Evolutionary conservation across 352 stramenopile species (phyloP).

Genomic region (Phytophthora parvispora): DNA sequence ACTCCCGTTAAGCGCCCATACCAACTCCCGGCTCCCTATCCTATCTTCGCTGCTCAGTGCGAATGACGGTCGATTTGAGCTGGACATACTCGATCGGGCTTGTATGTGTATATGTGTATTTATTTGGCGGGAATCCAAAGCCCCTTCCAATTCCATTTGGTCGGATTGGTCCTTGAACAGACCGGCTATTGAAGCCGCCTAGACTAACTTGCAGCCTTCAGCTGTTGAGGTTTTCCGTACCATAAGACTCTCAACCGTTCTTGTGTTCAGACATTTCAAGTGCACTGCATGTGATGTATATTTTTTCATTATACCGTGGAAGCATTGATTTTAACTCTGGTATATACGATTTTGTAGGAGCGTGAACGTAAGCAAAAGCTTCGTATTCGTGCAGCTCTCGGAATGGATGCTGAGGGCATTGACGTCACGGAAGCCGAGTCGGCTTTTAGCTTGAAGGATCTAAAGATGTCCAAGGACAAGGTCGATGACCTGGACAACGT

Average conservation of each 20-base stretch:
- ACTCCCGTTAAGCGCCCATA: constrained; percentile 92
- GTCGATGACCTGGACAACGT: constrained; percentile 85
- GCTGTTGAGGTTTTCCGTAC: constrained; percentile 84
- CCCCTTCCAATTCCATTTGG: constrained; percentile 83
- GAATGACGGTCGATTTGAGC: constrained; percentile 81
- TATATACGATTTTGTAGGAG: constrained; percentile 71
- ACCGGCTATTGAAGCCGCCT: constrained; percentile 93
- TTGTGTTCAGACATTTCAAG: constrained; percentile 88
- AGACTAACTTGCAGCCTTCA: constrained; percentile 92
- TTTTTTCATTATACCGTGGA: no score
- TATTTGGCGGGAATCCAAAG: constrained; percentile 87
- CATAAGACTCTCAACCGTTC: constrained; percentile 89
- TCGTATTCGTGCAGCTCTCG: constrained; percentile 79
- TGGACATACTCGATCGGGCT: constrained; percentile 47
- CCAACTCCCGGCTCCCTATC: constrained; percentile 62
- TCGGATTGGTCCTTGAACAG: constrained; percentile 93
- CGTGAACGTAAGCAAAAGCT: constrained; percentile 90
- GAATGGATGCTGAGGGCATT: constrained; percentile 88
- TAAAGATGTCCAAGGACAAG: constrained; percentile 83
- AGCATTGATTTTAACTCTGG: no score
- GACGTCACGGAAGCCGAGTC: constrained; percentile 85
- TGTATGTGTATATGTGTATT: constrained; percentile 27
- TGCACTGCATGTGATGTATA: constrained; percentile 25
- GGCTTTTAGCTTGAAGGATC: constrained; percentile 83
- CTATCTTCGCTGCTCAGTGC: constrained; percentile 57